Evolutionary conservation across 1,139 yeast species (phyloP), one percentile per base, ranked within the genome.

Genomic region (Martiniozyma asiatica): DNA sequence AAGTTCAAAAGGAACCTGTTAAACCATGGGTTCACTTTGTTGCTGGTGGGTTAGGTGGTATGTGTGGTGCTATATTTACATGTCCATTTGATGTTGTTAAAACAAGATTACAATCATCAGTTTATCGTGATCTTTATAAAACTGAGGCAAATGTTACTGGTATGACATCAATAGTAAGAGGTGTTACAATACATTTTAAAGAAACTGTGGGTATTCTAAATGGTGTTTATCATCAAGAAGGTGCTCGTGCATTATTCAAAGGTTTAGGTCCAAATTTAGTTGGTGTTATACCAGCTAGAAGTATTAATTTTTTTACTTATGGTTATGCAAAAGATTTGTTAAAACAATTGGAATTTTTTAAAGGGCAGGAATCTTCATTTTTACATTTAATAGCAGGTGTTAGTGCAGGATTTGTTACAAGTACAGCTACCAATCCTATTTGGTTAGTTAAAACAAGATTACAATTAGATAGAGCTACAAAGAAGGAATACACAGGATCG

Each of bases 41-140:
- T n/a, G 96, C 98, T n/a, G 98, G 98, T 24, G 98, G 97, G 23
- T 47, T 81, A 17, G 98, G 97, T 22, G 99, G 98, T 8, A 89
- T 89, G 94, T 82, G 92, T 13, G 99, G 98, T 12, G 95, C 98
- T 1, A 59, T 87, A 2, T 76, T 76, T 34, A 92, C 98, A 0
- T 79, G 94, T 44, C 99, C 99, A 0, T 68, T 92, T 39, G 99
- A 92, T 56, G 95, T 92, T 32, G 94, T 92, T 28, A 92, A 92
- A 51, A 92, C 99, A 0, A 67, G 99, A 45, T 61, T 92, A 34
- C 99, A 92, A 53, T 79, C 94, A 35, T 94, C 87, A 50, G 82
- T 76, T 12, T 53, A 46, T 31, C 38, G 47, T 31, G 55, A 52
- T 13, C 40, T 49, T 6, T 53, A 53, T 35, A 36, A 33, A 24